Base-by-base conservation (phyloP, 148 eudicot genomes). In the Vaccinium darrowii region DNA sequence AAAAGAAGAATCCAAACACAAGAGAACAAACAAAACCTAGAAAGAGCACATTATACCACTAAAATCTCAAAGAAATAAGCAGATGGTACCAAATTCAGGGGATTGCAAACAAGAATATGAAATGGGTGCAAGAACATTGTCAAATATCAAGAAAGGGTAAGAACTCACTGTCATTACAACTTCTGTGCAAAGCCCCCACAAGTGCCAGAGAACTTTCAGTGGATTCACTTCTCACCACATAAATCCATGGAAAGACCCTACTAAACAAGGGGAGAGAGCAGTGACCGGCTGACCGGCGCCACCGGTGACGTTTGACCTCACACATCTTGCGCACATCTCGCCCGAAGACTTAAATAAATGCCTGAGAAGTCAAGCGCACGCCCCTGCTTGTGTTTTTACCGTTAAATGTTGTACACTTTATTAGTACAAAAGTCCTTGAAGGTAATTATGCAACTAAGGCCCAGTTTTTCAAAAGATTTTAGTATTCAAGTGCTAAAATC, bases 111-210 rank as follows among this genome's bases (percentile, higher is more conserved):
- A 80, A n/a, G 16, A 80, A 36, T 7, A 36, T 11, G 43, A 62
- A 60, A 81, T 15, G 73, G 73, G 83, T 50, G 53, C 49, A 79
- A 5, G 27, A 81, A 36, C 51, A 30, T 10, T 60, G 30, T 60
- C 73, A 39, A 81, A 43, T 3, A 62, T 19, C 53, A 81, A 12
- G 7, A 11, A 58, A 30, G 15, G 1, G 36, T 39, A 9, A 84
- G 16, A 81, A 81, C 83, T 81, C 83, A 81, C 83, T 36, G 83
- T 73, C 83, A 81, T 81, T 19, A 12, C 15, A 27, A 39, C 30
- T 30, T 43, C 53, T 36, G 82, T 15, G 82, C 52, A 58, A 80
- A 80, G 21, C 30, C 82, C 52, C 67, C n/a, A 18, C 36, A 16
- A 36, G 3, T 19, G 62, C 4, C 30, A 14, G 25, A 60, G 73